Conservation (phyloP, 345 rosid genomes). For the Moringa oleifera region DNA sequence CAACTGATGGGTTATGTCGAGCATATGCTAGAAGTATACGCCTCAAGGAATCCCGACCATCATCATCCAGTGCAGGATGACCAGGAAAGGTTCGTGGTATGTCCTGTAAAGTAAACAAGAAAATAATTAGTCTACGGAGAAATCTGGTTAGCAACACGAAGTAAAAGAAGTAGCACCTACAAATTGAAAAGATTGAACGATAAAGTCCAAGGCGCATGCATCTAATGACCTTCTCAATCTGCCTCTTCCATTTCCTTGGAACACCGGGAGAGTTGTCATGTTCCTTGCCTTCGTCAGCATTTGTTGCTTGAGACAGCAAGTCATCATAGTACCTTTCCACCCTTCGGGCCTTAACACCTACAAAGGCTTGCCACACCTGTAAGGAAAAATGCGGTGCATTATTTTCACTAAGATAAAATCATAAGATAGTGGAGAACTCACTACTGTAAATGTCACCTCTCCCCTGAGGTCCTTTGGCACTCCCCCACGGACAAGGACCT, state of each 20-base stretch:
- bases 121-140: slow-evolving; percentile 32
- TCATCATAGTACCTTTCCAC: slow-evolving; percentile 72
- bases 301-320: slow-evolving; percentile 55
- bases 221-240: slow-evolving; percentile 96
- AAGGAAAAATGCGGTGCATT: slow-evolving; percentile 7
- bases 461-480: slow-evolving; percentile 94
- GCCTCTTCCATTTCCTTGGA: slow-evolving; percentile 65
- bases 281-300: slow-evolving; percentile 37
- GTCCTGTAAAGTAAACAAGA: slow-evolving; percentile 53
- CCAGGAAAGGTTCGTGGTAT: slow-evolving; percentile 94
- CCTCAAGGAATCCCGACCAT: slow-evolving; percentile 85
- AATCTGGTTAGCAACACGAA: slow-evolving; percentile 25
- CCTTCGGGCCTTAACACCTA: slow-evolving; percentile 79
- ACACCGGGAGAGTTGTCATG: slow-evolving; percentile 33
- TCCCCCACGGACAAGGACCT: slow-evolving; percentile 88
- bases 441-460: slow-evolving; percentile 46
- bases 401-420: slow-evolving; percentile 4
- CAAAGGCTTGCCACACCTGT: slow-evolving; percentile 98
- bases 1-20: slow-evolving; percentile 86
- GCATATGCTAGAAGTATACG: slow-evolving; percentile 89
- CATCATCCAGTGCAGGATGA: slow-evolving; percentile 88
- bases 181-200: slow-evolving; percentile 50
- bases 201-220: slow-evolving; percentile 48
- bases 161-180: slow-evolving; percentile 43
- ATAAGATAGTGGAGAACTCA: slow-evolving; percentile 12